Evolutionary conservation across 2,329 filamentous ascomycete genomes (phyloP).

Genomic region (Colletotrichum plurivorum): DNA sequence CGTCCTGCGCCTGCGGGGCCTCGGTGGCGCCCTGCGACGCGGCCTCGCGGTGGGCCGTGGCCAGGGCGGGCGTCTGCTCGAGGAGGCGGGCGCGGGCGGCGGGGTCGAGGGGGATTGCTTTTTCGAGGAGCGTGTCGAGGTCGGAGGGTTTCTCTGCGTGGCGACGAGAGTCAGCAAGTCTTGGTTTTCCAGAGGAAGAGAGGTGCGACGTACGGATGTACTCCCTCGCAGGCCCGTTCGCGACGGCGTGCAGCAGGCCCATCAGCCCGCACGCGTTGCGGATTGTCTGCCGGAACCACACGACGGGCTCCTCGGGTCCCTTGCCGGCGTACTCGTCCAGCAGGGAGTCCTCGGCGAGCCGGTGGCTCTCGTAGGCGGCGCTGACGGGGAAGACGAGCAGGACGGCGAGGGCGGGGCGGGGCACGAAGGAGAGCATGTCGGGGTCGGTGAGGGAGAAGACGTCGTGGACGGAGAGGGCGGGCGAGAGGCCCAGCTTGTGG

Average conservation of each 20-base stretch:
- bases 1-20: slow-evolving; percentile 83
- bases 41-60: slow-evolving; percentile 82
- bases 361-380: slow-evolving; percentile 82
- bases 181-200: no score
- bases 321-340: slow-evolving; percentile 75
- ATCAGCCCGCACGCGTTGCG: slow-evolving; percentile 94
- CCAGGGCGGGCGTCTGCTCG: slow-evolving; percentile 82
- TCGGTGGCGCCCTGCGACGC: slow-evolving; percentile 83
- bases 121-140: slow-evolving; percentile 75
- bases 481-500: slow-evolving; percentile 86
- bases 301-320: slow-evolving; percentile 79
- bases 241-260: slow-evolving; percentile 85
- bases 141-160: slow-evolving; percentile 63
- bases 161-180: not conserved
- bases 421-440: slow-evolving; percentile 87
- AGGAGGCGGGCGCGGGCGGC: slow-evolving; percentile 78
- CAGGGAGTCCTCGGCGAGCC: slow-evolving; percentile 79
- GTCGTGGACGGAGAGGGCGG: slow-evolving; percentile 85
- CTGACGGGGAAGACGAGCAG: slow-evolving; percentile 93
- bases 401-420: slow-evolving; percentile 88
- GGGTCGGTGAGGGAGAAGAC: slow-evolving; percentile 92
- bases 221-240: slow-evolving; percentile 79
- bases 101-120: slow-evolving; percentile 80
- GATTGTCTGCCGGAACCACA: slow-evolving; percentile 98
- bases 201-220: slow-evolving; percentile 67